phyloP scores from a whole-genome alignment of 2,329 filamentous ascomycete species.

The Stromatinia cepivora region DNA sequence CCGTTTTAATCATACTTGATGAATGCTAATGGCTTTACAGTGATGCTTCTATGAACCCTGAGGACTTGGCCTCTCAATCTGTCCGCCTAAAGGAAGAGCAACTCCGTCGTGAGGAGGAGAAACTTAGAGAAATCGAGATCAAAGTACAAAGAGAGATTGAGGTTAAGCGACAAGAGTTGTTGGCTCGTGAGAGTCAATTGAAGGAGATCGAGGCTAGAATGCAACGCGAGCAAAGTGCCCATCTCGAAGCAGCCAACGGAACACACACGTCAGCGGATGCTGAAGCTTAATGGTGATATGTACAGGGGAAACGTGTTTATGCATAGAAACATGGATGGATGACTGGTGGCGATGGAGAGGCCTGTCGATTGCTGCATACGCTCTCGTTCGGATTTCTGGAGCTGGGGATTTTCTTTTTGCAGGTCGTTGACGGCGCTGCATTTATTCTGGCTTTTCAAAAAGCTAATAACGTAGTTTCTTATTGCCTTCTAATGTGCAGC shows the following conservation, averaged over 20 bases:
- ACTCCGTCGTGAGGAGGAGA: slow-evolving; percentile 98
- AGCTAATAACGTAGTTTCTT: slow-evolving; percentile 42
- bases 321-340: slow-evolving; percentile 27
- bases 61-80: slow-evolving; percentile 93
- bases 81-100: slow-evolving; percentile 99
- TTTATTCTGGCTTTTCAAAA: slow-evolving; percentile 39
- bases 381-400: slow-evolving; percentile 34
- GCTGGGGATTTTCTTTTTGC: slow-evolving; percentile 39
- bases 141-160: slow-evolving; percentile 99
- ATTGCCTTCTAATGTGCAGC: slow-evolving; percentile 42
- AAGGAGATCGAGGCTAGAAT: slow-evolving; percentile 98
- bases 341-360: slow-evolving; percentile 26
- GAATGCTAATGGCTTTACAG: slow-evolving; percentile 43
- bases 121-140: slow-evolving; percentile 97
- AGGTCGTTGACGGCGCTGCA: slow-evolving; percentile 41
- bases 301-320: slow-evolving; percentile 25
- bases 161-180: slow-evolving; percentile 97
- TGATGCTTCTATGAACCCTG: slow-evolving; percentile 94
- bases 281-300: slow-evolving; percentile 32
- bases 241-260: slow-evolving; percentile 43
- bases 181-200: slow-evolving; percentile 96
- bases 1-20: slow-evolving; percentile 39
- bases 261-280: slow-evolving; percentile 29
- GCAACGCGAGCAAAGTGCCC: slow-evolving; percentile 75
- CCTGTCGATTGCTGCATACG: slow-evolving; percentile 30